These are phyloP conservation scores for Friedmanniomyces simplex DNA, from an alignment of 495 filamentous ascomycete species.

Conservation along the genomic window DNA sequence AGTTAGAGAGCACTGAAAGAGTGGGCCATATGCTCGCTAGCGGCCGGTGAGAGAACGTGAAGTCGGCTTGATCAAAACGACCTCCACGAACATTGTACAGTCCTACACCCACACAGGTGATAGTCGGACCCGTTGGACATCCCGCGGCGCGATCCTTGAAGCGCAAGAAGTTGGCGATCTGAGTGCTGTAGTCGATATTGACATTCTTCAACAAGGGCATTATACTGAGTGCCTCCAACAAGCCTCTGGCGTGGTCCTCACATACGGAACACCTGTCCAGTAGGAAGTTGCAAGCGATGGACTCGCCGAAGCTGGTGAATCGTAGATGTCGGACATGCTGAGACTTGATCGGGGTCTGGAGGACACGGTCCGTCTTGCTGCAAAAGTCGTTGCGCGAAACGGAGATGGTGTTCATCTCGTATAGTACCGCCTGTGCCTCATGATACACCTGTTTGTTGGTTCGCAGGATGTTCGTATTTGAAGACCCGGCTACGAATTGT, in stretches of 20 bases:
- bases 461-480: background rate
- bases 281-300: constrained; percentile 1
- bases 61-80: background rate
- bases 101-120: background rate
- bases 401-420: background rate
- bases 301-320: constrained; percentile 4
- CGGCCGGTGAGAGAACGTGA: background rate
- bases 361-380: background rate
- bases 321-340: constrained; percentile 2
- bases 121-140: background rate
- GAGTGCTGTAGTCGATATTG: background rate
- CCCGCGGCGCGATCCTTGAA: background rate
- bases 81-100: background rate
- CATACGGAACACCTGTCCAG: background rate
- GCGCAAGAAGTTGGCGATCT: background rate
- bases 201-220: constrained; percentile 4
- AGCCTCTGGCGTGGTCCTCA: background rate
- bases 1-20: background rate
- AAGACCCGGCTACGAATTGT: background rate
- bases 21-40: background rate
- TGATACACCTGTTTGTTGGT: background rate
- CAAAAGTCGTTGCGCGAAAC: constrained; percentile 3
- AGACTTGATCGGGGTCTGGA: background rate
- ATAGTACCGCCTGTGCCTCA: background rate
- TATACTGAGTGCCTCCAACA: background rate